Percentiles rank a stretch among this genome's conserved stretches.
Evolutionary conservation across 2,329 filamentous ascomycete genomes (phyloP).

Genomic region (Fonsecaea monophora): DNA sequence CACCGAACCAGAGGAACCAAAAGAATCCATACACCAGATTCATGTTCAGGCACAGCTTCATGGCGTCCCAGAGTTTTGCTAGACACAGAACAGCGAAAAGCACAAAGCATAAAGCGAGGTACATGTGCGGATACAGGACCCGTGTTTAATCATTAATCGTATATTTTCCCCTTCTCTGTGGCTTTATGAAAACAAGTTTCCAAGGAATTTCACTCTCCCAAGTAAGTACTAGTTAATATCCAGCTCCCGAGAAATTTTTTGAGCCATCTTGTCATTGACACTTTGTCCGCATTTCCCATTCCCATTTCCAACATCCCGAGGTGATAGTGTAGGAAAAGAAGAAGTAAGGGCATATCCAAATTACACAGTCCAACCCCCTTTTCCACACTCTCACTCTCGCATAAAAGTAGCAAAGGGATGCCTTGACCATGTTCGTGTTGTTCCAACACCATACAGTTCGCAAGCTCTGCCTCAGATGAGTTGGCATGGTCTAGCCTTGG

Average conservation of each 20-base stretch:
- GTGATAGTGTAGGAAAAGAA: not conserved
- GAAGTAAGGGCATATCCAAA: not conserved
- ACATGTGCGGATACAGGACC: not conserved
- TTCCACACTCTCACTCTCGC: not conserved
- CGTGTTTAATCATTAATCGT: not conserved
- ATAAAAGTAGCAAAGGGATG: not conserved
- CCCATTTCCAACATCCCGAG: not conserved
- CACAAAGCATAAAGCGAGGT: not conserved
- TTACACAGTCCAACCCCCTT: too few species aligned
- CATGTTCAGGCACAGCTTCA: not conserved
- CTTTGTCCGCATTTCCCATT: not conserved
- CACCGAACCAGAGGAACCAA: not conserved
- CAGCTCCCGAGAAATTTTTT: not conserved
- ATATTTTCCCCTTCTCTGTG: not conserved
- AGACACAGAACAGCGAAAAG: not conserved
- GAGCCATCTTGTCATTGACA: not conserved
- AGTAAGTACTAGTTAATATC: not conserved
- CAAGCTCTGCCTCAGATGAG: not conserved
- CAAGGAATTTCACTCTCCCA: not conserved
- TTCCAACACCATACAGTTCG: not conserved
- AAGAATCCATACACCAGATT: not conserved
- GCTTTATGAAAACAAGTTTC: not conserved
- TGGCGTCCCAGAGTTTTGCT: not conserved
- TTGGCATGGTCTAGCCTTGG: not conserved
- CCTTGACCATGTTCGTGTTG: slow-evolving; percentile 2